Evolutionary conservation across 1,139 yeast genomes (phyloP), one percentile per base, ranked within the genome.

Genomic region (Casaregolazyma lundiana): DNA sequence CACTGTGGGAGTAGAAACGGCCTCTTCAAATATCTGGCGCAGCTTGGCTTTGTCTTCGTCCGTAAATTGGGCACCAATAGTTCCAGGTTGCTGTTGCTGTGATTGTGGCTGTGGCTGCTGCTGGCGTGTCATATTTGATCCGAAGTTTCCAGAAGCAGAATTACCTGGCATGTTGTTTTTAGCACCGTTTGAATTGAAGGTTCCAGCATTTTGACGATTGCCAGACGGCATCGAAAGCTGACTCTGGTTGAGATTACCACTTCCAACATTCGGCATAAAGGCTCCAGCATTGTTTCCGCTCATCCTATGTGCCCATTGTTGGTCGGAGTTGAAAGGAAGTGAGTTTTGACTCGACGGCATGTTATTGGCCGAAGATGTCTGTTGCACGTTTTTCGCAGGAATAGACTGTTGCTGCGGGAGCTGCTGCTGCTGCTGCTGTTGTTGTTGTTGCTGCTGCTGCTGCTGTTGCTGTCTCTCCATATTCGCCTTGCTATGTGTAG

Each of bases 1-100:
- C 37, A 79, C 76, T 26, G 86, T 77, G 26, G 84, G 85, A 48
- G 81, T 78, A 30, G 77, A 70, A 0, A 84, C 71, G 1, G 84
- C 89, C 51, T 85, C 94, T 38, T 79, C 82, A 50, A 81, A 75
- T 42, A 88, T 73, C 50, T 74, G 77, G 50, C 81, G 75, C 52
- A 87, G 72, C 47, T 77, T 77, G 54, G 68, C 65, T 61, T 76
- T 69, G 59, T 78, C 81, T 38, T 71, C 76, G 15, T 73, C 77
- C 6, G 76, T 70, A 5, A 40, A 48, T 22, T 46, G 48, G 13
- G 45, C 43, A n/a, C 15, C 32, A 26, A 26, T 24, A 50, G 58
- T 38, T 48, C 54, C 38, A 11, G 41, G 54, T 30, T 37, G 51
- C 34, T 32, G 50, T 26, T 17, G 37, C 29, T 40, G 50, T 16